Base-by-base conservation (phyloP, 2,329 filamentous ascomycete genomes). In the Domatiomyces globalis region DNA sequence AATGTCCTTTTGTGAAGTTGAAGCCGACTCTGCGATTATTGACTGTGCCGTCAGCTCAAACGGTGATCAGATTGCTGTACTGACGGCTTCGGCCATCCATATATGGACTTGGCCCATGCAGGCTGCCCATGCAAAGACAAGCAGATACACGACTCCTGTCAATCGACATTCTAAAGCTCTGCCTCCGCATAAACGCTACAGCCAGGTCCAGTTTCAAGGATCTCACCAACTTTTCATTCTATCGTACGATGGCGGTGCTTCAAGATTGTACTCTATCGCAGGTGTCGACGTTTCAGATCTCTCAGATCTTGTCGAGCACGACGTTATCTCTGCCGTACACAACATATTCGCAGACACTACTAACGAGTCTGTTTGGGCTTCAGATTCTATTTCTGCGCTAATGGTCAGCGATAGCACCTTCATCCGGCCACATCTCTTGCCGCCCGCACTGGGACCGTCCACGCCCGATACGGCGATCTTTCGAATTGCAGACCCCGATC, bases 1-100 rank as follows among this genome's bases (percentile, higher is more conserved):
- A 0, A 95, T 96, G 88, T 81, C 87, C 15, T 75, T 90, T 56
- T 84, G 84, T 58, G 85, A 94, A 52, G 61, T 95, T 17, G 61
- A 71, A 10, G 67, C 84, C 25, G 71, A 77, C 12, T 75, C 75
- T 0, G 81, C 83, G 49, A 76, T 80, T 2, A 69, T 86, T 17
- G 88, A 95, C 67, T 79, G 92, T 49, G 80, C 83, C 0, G 81
- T 95, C 58, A 84, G 80, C 48, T 73, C 72, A 12, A 74, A 76
- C 46, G 81, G 83, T 47, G 75, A 74, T 1, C 72, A 73, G 6
- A 75, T 96, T 63, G 87, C 81, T 2, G 77, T 94, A 7, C 71
- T 95, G 18, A 85, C 88, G 59, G 73, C 77, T 25, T 63, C 69
- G 15, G 79, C 78, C 1, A 70, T 95, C 20, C 77, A 83, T 27